These are phyloP conservation scores for Naganishia sp. DNA, from an alignment of 1,284 basidiomycete species.

Conservation along the genomic window DNA sequence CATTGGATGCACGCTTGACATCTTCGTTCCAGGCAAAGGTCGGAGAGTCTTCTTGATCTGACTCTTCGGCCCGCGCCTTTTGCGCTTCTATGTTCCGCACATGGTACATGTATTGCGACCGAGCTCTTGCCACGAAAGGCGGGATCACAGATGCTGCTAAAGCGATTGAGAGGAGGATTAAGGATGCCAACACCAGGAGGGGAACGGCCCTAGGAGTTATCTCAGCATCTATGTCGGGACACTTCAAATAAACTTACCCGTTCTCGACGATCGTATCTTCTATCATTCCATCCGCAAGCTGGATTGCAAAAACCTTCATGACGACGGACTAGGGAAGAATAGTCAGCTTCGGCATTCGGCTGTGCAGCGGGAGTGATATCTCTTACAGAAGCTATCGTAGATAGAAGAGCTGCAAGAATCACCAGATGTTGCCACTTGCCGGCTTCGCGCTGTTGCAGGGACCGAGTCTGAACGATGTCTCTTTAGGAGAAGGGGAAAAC, in stretches of 20 bases:
- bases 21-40: background rate
- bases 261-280: background rate
- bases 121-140: background rate
- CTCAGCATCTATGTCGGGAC: background rate
- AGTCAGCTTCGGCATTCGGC: background rate
- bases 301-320: constrained; percentile 2
- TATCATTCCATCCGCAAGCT: background rate
- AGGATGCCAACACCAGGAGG: constrained; percentile 10
- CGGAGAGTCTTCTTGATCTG: background rate
- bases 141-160: constrained; percentile 4
- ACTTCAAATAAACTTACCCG: background rate
- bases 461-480: background rate
- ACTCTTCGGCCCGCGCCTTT: background rate
- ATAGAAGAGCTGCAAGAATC: constrained; percentile 11
- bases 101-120: constrained; percentile 15
- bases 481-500: background rate
- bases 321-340: constrained; percentile 3
- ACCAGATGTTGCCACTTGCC: constrained; percentile 14
- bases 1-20: background rate
- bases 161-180: constrained; percentile 7
- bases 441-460: constrained; percentile 1
- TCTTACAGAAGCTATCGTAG: constrained; percentile 20
- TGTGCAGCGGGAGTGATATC: background rate
- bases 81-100: background rate
- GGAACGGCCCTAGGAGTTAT: background rate